Evolutionary conservation across 2,329 filamentous ascomycete species (phyloP).

Genomic region (Aspergillus neotritici): DNA sequence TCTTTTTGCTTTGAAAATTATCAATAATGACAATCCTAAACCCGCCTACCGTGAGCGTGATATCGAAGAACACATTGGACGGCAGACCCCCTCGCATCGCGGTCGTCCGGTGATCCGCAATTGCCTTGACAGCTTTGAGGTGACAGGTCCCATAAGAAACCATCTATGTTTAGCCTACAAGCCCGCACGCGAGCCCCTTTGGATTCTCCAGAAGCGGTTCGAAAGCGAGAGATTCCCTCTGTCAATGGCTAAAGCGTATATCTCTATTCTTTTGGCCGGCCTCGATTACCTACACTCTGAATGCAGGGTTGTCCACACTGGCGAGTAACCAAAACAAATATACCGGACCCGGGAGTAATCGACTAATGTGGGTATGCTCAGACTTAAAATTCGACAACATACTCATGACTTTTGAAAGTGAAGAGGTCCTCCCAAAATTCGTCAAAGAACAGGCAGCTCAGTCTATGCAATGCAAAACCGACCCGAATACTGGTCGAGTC

Average conservation of each 20-base stretch:
- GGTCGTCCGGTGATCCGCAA: too few species aligned
- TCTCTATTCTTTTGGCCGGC: slow-evolving; percentile 31
- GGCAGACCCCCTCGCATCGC: too few species aligned
- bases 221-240: slow-evolving; percentile 19
- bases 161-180: slow-evolving; percentile 32
- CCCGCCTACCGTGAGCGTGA: too few species aligned
- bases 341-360: not conserved
- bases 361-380: not conserved
- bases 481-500: slow-evolving; percentile 12
- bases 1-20: too few species aligned
- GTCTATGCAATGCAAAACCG: too few species aligned
- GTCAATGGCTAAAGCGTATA: slow-evolving; percentile 23
- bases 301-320: slow-evolving; percentile 37
- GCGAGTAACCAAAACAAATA: slow-evolving; percentile 13
- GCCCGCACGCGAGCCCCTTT: slow-evolving; percentile 30
- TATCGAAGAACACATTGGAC: too few species aligned
- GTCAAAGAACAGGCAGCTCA: slow-evolving; percentile 9
- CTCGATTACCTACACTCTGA: slow-evolving; percentile 38
- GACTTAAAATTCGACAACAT: slow-evolving; percentile 41
- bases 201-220: slow-evolving; percentile 23
- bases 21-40: too few species aligned
- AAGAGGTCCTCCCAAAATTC: slow-evolving; percentile 7
- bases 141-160: too few species aligned
- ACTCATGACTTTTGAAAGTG: slow-evolving; percentile 25
- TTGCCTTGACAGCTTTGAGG: too few species aligned